Evolutionary conservation across 352 stramenopile species (phyloP).

Genomic region (Plasmopara halstedii): DNA sequence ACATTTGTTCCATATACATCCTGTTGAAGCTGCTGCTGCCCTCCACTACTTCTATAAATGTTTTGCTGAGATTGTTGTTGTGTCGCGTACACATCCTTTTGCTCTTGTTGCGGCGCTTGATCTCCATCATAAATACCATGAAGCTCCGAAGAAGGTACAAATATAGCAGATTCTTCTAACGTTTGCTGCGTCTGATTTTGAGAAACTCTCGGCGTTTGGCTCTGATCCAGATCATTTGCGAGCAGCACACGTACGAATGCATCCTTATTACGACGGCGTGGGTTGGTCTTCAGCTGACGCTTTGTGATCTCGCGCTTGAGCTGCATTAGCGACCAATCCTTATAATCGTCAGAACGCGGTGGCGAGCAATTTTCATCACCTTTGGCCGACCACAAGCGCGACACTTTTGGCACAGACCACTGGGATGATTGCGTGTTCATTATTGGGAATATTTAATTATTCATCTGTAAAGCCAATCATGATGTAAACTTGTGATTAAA

Average conservation of each 20-base stretch:
- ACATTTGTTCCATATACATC: slow-evolving; percentile 1
- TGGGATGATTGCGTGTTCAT: slow-evolving; percentile 14
- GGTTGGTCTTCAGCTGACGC: slow-evolving; percentile 38
- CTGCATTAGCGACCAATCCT: slow-evolving; percentile 40
- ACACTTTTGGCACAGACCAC: slow-evolving; percentile 24
- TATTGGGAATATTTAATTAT: not conserved
- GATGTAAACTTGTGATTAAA: too few species aligned
- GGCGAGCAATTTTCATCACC: slow-evolving; percentile 32
- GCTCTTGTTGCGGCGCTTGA: slow-evolving; percentile 6
- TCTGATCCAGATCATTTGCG: slow-evolving; percentile 16
- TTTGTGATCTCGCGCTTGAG: slow-evolving; percentile 49
- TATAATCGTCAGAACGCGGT: slow-evolving; percentile 47
- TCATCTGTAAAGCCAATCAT: too few species aligned
- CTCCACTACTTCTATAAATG: slow-evolving; percentile 1
- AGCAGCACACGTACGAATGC: slow-evolving; percentile 36
- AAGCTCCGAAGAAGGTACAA: slow-evolving; percentile 14
- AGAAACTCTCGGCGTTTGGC: slow-evolving; percentile 1
- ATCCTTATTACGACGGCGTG: slow-evolving; percentile 36
- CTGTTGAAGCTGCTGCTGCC: slow-evolving; percentile 6
- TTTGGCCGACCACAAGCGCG: slow-evolving; percentile 34
- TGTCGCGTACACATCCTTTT: slow-evolving; percentile 8
- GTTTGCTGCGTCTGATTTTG: slow-evolving; percentile 3
- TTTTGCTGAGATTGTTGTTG: slow-evolving; percentile 3
- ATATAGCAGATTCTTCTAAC: slow-evolving; percentile 13
- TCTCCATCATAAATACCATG: slow-evolving; percentile 18